These are phyloP conservation scores for Boletus insuetus DNA, from an alignment of 768 basidiomycete genomes.

Conservation along the genomic window DNA sequence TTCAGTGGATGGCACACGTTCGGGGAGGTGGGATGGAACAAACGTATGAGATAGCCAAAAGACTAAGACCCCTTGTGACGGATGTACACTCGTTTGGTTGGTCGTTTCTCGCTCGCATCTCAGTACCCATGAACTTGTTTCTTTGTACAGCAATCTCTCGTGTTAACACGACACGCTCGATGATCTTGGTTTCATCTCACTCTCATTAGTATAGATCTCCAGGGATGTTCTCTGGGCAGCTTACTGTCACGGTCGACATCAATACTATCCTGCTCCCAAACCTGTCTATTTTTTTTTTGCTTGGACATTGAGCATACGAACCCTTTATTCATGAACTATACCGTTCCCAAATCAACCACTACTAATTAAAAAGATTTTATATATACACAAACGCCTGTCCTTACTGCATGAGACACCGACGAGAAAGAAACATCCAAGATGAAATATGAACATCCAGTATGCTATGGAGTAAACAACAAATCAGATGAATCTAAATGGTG, in stretches of 20 bases:
- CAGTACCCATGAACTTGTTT: slow-evolving; percentile 9
- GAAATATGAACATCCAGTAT: not conserved
- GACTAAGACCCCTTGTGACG: slow-evolving; percentile 15
- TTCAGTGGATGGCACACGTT: slow-evolving; percentile 12
- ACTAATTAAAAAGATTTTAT: slow-evolving; percentile 25
- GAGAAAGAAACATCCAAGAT: not conserved
- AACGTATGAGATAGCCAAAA: slow-evolving; percentile 14
- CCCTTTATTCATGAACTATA: slow-evolving; percentile 29
- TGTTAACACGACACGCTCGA: slow-evolving; percentile 5
- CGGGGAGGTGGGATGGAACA: slow-evolving; percentile 1
- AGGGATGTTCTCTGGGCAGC: slow-evolving; percentile 15
- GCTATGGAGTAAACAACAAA: not conserved
- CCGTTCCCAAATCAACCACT: slow-evolving; percentile 14
- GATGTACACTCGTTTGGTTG: slow-evolving; percentile 29
- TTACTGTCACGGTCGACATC: slow-evolving; percentile 14
- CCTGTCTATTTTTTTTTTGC: not conserved
- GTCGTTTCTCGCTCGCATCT: slow-evolving; percentile 8
- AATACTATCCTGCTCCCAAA: slow-evolving; percentile 9
- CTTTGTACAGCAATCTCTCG: slow-evolving; percentile 10
- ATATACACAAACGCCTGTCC: slow-evolving; percentile 1
- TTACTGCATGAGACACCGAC: not conserved
- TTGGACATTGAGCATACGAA: slow-evolving; percentile 23
- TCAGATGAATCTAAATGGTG: too few species aligned
- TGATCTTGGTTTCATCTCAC: slow-evolving; percentile 14
- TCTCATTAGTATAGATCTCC: slow-evolving; percentile 24